Evolutionary conservation across 257 asterid genomes (phyloP), one percentile per base, ranked within the genome.

Genomic region (Fraxinus excelsior): DNA sequence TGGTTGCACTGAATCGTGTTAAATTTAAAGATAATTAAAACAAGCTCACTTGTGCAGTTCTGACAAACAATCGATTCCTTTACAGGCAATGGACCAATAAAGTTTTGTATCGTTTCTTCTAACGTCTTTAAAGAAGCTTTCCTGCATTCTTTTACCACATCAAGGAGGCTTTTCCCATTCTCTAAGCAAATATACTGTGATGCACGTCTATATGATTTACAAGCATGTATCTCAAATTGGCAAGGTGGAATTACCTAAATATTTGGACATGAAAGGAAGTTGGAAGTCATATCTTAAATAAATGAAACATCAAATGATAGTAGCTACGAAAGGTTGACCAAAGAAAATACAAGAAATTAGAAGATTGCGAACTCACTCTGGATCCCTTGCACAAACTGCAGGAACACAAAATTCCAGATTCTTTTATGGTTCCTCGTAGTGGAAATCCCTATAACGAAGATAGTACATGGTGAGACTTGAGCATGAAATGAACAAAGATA

Each of bases 151-250:
- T 90, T 93, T 85, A 96, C 97, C 82, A 93, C 93, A 49, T 96
- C 98, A 76, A 93, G 85, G 76, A 96, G 97, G 82, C 99, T 91
- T 83, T 90, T 96, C 49, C 99, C 98, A 68, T 96, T 96, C 82
- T 93, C 99, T 29, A 96, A 84, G 86, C 98, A 96, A 67, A 96
- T 91, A 85, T 93, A 93, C 77, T 91, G 94, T 35, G 99, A 89
- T 76, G 99, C 99, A 40, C 97, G 98, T 87, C 96, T 90, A 81
- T 96, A 93, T n/a, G 97, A 86, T 80, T 89, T 91, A 84, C 96
- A 87, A 9, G 99, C 99, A 84, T 96, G 99, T 56, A 93, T 90
- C 88, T 96, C 99, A 89, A 96, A 96, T 77, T 92, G 86, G 83
- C 96, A 90, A 74, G 99, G 97, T 44, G 98, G 96, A 67, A 96